Percentiles rank a stretch among this genome's conserved stretches.
phyloP scores from a whole-genome alignment of 768 basidiomycete genomes.

The Lactarius vividus region DNA sequence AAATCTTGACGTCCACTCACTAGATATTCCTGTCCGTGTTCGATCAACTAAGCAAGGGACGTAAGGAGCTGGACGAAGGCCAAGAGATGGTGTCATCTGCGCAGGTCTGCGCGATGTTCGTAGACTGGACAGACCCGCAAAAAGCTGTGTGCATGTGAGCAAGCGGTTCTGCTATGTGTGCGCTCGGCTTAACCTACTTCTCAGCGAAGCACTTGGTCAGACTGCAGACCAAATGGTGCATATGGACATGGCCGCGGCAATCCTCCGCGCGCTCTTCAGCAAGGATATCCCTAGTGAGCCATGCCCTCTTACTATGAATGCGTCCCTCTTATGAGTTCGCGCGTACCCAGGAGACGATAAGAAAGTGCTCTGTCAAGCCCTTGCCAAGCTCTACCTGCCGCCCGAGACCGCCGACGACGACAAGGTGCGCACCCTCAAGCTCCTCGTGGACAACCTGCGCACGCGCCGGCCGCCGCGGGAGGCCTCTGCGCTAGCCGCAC shows the following conservation, averaged over 20 bases:
- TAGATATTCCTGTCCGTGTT: conserved; percentile 74
- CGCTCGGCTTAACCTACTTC: conserved; percentile 7
- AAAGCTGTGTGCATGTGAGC: conserved; percentile 59
- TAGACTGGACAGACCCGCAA: conserved; percentile 86
- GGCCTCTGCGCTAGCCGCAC: conserved; percentile 60
- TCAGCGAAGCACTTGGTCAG: conserved; percentile 43
- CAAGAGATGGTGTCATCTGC: conserved; percentile 70
- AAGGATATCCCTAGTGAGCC: conserved; percentile 53
- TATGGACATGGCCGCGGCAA: conserved; percentile 52
- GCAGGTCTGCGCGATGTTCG: conserved; percentile 74
- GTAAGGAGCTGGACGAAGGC: conserved; percentile 65
- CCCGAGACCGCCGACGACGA: conserved; percentile 61
- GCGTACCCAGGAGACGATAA: conserved; percentile 42
- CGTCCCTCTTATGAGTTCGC: not conserved
- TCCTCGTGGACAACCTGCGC: conserved; percentile 58
- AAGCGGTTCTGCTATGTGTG: conserved; percentile 25
- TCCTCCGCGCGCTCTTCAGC: conserved; percentile 49
- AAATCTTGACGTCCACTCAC: not conserved
- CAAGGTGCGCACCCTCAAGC: conserved; percentile 59
- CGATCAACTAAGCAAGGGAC: conserved; percentile 53
- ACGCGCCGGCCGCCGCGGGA: conserved; percentile 60
- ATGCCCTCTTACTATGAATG: too few relatives aligned
- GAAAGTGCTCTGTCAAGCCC: conserved; percentile 47
- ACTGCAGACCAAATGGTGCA: conserved; percentile 45
- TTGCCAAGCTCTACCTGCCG: conserved; percentile 60